These are phyloP conservation scores for Xenoacremonium recifei DNA, from an alignment of 2,329 filamentous ascomycete genomes.

Conservation along the genomic window DNA sequence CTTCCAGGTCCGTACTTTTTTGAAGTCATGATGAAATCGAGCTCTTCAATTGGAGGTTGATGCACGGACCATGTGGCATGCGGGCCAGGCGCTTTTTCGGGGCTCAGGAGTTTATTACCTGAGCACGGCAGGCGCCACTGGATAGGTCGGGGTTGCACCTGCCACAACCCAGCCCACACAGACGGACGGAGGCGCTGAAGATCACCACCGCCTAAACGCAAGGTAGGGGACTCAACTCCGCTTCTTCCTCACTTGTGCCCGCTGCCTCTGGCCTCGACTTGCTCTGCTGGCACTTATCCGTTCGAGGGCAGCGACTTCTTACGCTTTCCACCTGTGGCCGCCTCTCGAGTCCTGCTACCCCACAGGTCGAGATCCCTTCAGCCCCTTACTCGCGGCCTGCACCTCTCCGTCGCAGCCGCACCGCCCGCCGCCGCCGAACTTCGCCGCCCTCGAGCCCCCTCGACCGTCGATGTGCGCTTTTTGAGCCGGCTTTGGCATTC, in stretches of 20 bases:
- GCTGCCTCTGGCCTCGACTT: not conserved
- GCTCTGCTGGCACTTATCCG: not conserved
- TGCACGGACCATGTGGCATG: conserved; percentile 18
- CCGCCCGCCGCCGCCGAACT: conserved; percentile 24
- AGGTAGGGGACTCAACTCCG: conserved; percentile 1
- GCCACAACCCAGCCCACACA: conserved; percentile 11
- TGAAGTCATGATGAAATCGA: conserved; percentile 10
- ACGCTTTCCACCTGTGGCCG: not conserved
- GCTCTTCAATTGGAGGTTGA: conserved; percentile 16
- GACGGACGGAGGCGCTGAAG: conserved; percentile 11
- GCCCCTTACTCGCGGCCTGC: no score
- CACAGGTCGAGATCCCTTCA: no score
- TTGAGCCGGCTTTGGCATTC: conserved; percentile 23
- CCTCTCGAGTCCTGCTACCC: no score
- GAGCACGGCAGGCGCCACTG: no score
- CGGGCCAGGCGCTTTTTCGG: not conserved
- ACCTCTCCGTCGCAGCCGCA: conserved; percentile 5
- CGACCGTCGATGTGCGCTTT: conserved; percentile 26
- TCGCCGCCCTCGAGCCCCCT: conserved; percentile 17
- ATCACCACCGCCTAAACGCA: not conserved
- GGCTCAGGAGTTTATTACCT: no score
- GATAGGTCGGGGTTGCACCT: no score
- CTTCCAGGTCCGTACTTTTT: no score
- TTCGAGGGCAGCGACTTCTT: not conserved
- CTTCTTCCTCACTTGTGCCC: not conserved